Conservation (phyloP, 2,329 filamentous ascomycete genomes). For the Penicillium sp. region DNA sequence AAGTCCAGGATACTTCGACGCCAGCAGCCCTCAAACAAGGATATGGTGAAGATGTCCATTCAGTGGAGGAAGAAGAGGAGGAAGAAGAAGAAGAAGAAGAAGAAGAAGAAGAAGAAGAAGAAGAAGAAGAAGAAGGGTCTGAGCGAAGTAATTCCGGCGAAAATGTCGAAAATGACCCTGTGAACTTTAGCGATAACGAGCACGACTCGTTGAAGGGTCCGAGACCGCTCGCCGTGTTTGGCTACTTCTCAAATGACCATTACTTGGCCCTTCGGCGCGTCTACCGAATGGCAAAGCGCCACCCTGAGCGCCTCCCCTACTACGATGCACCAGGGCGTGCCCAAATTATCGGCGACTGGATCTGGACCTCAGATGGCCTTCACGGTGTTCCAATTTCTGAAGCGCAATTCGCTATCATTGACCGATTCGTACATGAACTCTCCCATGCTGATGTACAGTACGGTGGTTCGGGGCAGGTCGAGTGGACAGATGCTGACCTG, state of each 20-base stretch:
- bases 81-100: background rate
- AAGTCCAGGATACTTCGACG: background rate
- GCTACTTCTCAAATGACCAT: conserved; percentile 48
- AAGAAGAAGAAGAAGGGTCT: conserved; percentile 1
- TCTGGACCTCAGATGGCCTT: conserved; percentile 47
- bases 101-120: conserved; percentile 10
- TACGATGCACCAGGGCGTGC: conserved; percentile 38
- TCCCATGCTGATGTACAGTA: conserved; percentile 38
- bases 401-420: conserved; percentile 47
- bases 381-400: conserved; percentile 48
- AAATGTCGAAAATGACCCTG: conserved; percentile 2
- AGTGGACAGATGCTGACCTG: conserved; percentile 51
- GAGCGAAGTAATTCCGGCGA: conserved; percentile 9
- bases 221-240: conserved; percentile 38
- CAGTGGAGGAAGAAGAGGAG: background rate
- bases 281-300: conserved; percentile 43
- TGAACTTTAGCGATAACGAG: conserved; percentile 10
- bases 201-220: conserved; percentile 18
- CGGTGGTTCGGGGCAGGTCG: conserved; percentile 43
- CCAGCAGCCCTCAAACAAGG: background rate
- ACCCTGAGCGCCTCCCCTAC: conserved; percentile 44
- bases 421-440: conserved; percentile 45
- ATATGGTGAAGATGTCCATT: background rate
- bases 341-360: conserved; percentile 47
- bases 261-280: conserved; percentile 44